Evolutionary conservation across 1,139 yeast genomes (phyloP).

Genomic region (Scheffersomyces insectosa): DNA sequence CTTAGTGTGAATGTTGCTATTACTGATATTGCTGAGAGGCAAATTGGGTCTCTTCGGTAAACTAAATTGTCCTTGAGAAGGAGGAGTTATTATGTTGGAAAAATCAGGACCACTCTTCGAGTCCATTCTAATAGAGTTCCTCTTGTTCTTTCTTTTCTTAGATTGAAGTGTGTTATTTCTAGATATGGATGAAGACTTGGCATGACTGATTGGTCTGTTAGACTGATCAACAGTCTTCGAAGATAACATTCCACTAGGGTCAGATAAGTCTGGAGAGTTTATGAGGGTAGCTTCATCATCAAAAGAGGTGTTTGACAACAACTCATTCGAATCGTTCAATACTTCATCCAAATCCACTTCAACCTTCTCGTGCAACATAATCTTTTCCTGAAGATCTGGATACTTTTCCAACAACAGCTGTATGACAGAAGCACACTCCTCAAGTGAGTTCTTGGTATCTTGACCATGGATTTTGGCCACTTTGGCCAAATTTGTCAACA

Average conservation of each 20-base stretch:
- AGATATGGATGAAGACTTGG: constrained; percentile 15
- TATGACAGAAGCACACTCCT: constrained; percentile 33
- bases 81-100: constrained; percentile 17
- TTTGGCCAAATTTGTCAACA: constrained; percentile 44
- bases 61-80: constrained; percentile 21
- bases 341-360: constrained; percentile 38
- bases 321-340: constrained; percentile 35
- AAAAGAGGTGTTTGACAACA: constrained; percentile 33
- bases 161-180: constrained; percentile 28
- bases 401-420: constrained; percentile 30
- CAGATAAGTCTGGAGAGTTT: constrained; percentile 25
- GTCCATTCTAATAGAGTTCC: constrained; percentile 32
- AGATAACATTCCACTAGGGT: constrained; percentile 6
- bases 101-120: constrained; percentile 24
- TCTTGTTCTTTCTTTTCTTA: constrained; percentile 33
- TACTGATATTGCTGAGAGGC: constrained; percentile 6
- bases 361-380: constrained; percentile 27
- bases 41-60: constrained; percentile 23
- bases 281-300: constrained; percentile 38
- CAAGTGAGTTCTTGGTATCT: constrained; percentile 38
- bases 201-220: constrained; percentile 1
- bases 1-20: constrained; percentile 7
- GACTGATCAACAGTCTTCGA: neutral
- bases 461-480: constrained; percentile 52
- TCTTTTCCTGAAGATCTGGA: constrained; percentile 38